Conservation (phyloP, 306 rosid genomes). For the Cucumis sativus region DNA sequence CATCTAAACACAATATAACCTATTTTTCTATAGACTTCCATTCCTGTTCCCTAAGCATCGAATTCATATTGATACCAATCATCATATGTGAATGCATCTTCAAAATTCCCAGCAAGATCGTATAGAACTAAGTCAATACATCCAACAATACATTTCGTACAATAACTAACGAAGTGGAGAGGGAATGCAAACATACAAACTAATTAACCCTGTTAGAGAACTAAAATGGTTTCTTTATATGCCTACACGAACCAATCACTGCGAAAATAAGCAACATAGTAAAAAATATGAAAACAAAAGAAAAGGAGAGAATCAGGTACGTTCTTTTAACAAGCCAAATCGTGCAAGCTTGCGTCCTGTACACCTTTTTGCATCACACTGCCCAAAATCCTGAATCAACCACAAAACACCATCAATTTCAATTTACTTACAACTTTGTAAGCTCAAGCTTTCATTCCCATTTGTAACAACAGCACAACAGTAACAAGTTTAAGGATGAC, state of each 20-base stretch:
- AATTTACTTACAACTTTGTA: background rate
- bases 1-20: background rate
- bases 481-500: background rate
- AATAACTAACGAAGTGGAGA: background rate
- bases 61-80: background rate
- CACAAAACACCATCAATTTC: slow-evolving; percentile 16
- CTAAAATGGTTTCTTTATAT: background rate
- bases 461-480: background rate
- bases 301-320: slow-evolving; percentile 18
- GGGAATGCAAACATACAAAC: background rate
- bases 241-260: background rate
- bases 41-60: background rate
- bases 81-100: background rate
- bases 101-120: background rate
- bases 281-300: background rate
- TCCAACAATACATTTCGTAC: background rate
- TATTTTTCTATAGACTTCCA: background rate
- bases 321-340: slow-evolving; percentile 60
- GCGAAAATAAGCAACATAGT: background rate
- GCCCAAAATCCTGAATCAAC: slow-evolving; percentile 74
- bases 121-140: background rate
- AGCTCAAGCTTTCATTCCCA: background rate
- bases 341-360: slow-evolving; percentile 95
- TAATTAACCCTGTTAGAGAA: background rate
- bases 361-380: slow-evolving; percentile 85